Evolutionary conservation across 352 stramenopile genomes (phyloP).

Genomic region (Phytophthora litchii): DNA sequence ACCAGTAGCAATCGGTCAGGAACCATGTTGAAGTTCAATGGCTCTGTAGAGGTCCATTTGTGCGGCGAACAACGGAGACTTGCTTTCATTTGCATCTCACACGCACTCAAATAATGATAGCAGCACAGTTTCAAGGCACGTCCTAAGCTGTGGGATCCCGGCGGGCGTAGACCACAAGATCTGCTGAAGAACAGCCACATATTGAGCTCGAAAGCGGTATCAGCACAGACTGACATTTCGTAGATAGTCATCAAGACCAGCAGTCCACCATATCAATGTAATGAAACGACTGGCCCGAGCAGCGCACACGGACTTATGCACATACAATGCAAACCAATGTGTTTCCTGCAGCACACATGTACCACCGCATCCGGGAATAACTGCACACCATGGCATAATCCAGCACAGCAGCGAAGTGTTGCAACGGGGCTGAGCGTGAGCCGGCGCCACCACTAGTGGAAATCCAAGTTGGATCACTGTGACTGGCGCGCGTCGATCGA

Average conservation of each 20-base stretch:
- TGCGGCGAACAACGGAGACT: conserved; percentile 2
- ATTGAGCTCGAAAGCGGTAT: background rate
- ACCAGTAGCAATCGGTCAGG: conserved; percentile 27
- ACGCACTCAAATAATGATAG: background rate
- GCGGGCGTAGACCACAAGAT: background rate
- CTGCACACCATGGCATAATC: conserved; percentile 5
- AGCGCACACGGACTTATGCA: no score
- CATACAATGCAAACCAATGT: no score
- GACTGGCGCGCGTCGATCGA: conserved; percentile 22
- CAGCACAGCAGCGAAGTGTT: background rate
- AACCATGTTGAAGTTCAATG: conserved; percentile 40
- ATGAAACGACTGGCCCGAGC: no score
- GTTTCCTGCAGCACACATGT: no score
- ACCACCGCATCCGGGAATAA: background rate
- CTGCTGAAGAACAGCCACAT: conserved; percentile 4
- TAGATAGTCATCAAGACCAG: background rate
- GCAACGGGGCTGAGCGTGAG: conserved; percentile 12
- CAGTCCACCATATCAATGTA: no score
- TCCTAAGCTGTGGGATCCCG: conserved; percentile 3
- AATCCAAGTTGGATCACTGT: conserved; percentile 7
- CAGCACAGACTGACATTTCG: background rate
- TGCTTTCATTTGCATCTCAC: conserved; percentile 2
- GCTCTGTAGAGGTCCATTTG: conserved; percentile 28
- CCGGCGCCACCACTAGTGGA: conserved; percentile 3
- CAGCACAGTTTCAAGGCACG: conserved; percentile 22